Evolutionary conservation across 1,284 basidiomycete species (phyloP).

Genomic region (Cronartium ribicola): DNA sequence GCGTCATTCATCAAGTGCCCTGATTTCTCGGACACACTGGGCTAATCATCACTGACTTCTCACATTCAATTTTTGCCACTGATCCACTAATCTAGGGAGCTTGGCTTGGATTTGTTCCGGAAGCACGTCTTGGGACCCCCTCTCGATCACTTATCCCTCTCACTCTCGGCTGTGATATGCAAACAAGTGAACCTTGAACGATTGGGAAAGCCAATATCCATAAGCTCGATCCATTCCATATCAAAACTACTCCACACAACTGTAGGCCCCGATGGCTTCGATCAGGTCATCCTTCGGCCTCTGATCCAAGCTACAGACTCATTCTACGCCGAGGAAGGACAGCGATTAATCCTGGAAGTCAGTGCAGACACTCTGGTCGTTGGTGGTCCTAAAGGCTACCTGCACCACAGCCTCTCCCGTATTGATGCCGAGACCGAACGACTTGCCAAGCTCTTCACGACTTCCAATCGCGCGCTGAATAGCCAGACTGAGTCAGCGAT

Average conservation of each 20-base stretch:
- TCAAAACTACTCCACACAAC: slow-evolving; percentile 12
- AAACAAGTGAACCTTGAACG: slow-evolving; percentile 18
- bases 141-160: slow-evolving; percentile 21
- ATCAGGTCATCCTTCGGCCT: slow-evolving; percentile 1
- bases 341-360: slow-evolving; percentile 20
- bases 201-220: slow-evolving; percentile 1
- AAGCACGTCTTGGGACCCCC: slow-evolving; percentile 16
- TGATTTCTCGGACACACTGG: neutral
- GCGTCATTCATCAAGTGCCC: neutral
- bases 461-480: slow-evolving; percentile 16
- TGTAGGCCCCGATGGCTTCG: slow-evolving; percentile 14
- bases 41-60: neutral
- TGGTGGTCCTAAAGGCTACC: slow-evolving; percentile 19
- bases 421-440: slow-evolving; percentile 9
- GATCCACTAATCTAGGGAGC: slow-evolving; percentile 1
- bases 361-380: slow-evolving; percentile 5
- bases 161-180: slow-evolving; percentile 16
- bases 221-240: slow-evolving; percentile 16
- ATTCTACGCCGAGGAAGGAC: slow-evolving; percentile 23
- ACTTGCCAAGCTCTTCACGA: slow-evolving; percentile 20
- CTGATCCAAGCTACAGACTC: slow-evolving; percentile 15
- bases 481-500: neutral
- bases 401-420: slow-evolving; percentile 12
- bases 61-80: neutral
- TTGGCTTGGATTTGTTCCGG: slow-evolving; percentile 26